Base-by-base conservation (phyloP, 164 flowering plant species). In the Liriodendron chinense region DNA sequence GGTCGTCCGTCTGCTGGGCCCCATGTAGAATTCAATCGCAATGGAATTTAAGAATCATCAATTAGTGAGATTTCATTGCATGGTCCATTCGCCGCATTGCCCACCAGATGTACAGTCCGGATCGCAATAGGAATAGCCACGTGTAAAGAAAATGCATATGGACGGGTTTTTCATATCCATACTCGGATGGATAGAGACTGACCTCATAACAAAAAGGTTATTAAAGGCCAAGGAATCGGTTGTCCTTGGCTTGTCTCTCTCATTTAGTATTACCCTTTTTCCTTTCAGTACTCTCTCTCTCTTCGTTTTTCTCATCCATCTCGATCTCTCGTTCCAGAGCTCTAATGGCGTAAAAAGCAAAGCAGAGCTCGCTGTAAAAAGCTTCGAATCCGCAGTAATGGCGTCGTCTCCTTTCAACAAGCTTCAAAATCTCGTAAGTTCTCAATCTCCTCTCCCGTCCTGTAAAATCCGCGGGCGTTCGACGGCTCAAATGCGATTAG, bases 401-500 rank as follows among this genome's bases (percentile, higher is more conserved):
- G 76, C 74, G 57, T 68, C 71, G 49, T 1, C 73, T 47, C 56
- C 65, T 47, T 24, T 49, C 28, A 22, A 63, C 47, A 56, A 47
- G 20, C 24, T 3, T 49, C n/a, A 74, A 6, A 68, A 68, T 57
- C 74, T 49, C 69, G 80, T 73, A 71, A 34, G 79, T 47, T 25
- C 21, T 66, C 64, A 71, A 49, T 26, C 34, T 22, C 73, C 71
- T 68, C 8, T 28, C 71, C 24, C 48, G 26, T 79, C 76, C 43
- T 23, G 47, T 61, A 74, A 25, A 24, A 47, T n/a, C 68, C 71
- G 47, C 61, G 67, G 83, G 14, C 63, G 79, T 68, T 84, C 90
- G 53, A 85, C 75, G 47, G 73, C 87, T 25, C 90, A 87, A 74
- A 62, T 69, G 65, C 75, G 79, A 7, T 69, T 85, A 21, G 28